Conservation (phyloP, 31 red algal genomes). For the Asparagopsis taxiformis region DNA sequence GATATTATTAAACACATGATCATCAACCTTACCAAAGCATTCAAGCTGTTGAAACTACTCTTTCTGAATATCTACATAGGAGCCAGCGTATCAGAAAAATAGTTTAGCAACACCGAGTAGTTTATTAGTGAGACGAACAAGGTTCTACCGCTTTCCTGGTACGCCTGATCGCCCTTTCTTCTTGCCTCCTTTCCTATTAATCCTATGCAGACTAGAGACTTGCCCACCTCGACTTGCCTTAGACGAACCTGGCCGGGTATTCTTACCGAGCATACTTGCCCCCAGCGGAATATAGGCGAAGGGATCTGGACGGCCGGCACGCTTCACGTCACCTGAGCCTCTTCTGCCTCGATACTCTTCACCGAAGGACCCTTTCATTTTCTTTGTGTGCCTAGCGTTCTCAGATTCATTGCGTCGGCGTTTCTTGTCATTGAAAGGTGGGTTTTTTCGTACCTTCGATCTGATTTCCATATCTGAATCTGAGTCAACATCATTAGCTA, state of each 20-base stretch:
- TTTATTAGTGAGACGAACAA: too few relatives aligned
- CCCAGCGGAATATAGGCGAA: constrained; percentile 86
- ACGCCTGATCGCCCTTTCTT: not conserved
- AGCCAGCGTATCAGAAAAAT: too few relatives aligned
- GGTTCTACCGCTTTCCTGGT: not conserved
- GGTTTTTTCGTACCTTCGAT: not conserved
- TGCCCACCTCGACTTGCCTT: not conserved
- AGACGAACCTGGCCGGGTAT: constrained; percentile 1
- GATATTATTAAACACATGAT: too few relatives aligned
- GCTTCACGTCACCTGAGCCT: constrained; percentile 74
- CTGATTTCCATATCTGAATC: constrained; percentile 32
- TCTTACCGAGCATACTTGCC: constrained; percentile 36
- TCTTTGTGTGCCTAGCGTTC: constrained; percentile 32
- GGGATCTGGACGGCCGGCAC: constrained; percentile 70
- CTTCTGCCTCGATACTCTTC: constrained; percentile 60
- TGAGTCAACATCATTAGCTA: constrained; percentile 14
- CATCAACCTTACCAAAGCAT: too few relatives aligned
- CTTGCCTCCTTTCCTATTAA: not conserved
- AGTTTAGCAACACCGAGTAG: too few relatives aligned
- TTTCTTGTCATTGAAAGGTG: constrained; percentile 20
- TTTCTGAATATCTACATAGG: too few relatives aligned
- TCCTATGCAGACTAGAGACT: not conserved
- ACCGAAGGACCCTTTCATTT: constrained; percentile 71
- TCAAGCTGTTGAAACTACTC: too few relatives aligned
- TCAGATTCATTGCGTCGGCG: not conserved